A percentile compares a stretch with the other conserved stretches of the same genome.
phyloP scores from a whole-genome alignment of 768 basidiomycete genomes.

The Crassisporium funariophilum region DNA sequence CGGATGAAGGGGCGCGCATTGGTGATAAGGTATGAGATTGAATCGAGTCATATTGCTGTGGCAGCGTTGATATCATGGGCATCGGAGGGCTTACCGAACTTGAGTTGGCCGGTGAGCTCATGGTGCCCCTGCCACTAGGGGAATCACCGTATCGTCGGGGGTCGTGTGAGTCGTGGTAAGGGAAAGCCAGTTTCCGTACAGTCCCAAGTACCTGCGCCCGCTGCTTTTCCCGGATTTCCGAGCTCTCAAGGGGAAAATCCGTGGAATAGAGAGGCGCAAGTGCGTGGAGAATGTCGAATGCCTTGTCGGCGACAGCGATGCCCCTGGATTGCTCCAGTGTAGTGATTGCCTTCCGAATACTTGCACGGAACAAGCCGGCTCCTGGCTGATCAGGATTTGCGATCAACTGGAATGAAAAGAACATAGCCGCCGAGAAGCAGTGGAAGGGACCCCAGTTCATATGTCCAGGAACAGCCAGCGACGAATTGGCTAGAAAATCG shows the following conservation, averaged over 20 bases:
- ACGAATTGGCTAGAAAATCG: constrained; percentile 70
- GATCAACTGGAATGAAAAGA: constrained; percentile 88
- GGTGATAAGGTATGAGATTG: constrained; percentile 28
- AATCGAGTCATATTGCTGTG: constrained; percentile 39
- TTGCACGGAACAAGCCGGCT: constrained; percentile 72
- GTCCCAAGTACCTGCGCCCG: constrained; percentile 62
- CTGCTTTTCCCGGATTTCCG: constrained; percentile 58
- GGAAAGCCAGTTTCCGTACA: constrained; percentile 78
- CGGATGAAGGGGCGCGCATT: constrained; percentile 25
- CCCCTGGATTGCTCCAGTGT: constrained; percentile 69
- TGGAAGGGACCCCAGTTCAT: constrained; percentile 86
- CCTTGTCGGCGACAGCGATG: constrained; percentile 73
- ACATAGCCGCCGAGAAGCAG: constrained; percentile 85
- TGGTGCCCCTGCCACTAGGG: constrained; percentile 45
- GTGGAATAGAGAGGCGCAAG: constrained; percentile 74
- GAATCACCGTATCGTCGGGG: constrained; percentile 52
- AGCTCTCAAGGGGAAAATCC: constrained; percentile 53
- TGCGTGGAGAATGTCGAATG: constrained; percentile 67
- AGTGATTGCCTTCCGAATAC: constrained; percentile 67
- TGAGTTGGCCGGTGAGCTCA: constrained; percentile 60
- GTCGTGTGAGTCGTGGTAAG: constrained; percentile 72
- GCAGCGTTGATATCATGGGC: constrained; percentile 35
- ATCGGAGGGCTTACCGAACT: constrained; percentile 61
- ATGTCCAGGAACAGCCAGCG: constrained; percentile 76
- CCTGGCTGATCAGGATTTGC: constrained; percentile 80